Conservation (phyloP, 108 stramenopile species). For the Discostella pseudostelligera region DNA sequence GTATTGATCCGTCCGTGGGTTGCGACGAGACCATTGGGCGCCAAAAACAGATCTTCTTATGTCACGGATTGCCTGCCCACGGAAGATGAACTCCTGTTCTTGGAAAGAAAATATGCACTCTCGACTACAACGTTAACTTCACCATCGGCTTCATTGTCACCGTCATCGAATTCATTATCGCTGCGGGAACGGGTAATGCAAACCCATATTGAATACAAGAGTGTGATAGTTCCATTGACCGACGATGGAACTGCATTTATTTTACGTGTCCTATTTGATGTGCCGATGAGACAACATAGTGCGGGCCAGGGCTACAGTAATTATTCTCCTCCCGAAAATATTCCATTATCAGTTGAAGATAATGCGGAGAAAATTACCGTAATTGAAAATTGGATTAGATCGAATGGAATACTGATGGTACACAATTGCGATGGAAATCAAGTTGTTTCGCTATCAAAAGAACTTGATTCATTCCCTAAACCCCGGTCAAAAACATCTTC, state of each 20-base stretch:
- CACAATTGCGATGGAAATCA: slow-evolving; percentile 32
- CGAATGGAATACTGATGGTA: slow-evolving; percentile 5
- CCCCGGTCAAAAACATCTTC: too few relatives aligned
- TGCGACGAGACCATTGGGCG: not conserved
- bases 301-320: not conserved
- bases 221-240: slow-evolving; percentile 29
- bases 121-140: not conserved
- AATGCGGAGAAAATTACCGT: not conserved
- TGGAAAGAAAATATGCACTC: slow-evolving; percentile 11
- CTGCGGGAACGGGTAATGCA: not conserved
- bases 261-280: slow-evolving; percentile 12
- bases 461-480: slow-evolving; percentile 21
- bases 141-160: not conserved
- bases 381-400: slow-evolving; percentile 12
- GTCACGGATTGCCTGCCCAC: slow-evolving; percentile 19
- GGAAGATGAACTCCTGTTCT: slow-evolving; percentile 21
- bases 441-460: slow-evolving; percentile 12
- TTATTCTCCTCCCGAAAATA: not conserved
- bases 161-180: not conserved
- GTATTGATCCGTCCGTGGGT: slow-evolving; percentile 23
- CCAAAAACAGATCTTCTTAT: too few relatives aligned
- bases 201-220: slow-evolving; percentile 18
- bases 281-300: not conserved
- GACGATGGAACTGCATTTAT: slow-evolving; percentile 24
- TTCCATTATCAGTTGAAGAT: not conserved